Evolutionary conservation across 768 basidiomycete species (phyloP).

Genomic region (Leccinum broughii): DNA sequence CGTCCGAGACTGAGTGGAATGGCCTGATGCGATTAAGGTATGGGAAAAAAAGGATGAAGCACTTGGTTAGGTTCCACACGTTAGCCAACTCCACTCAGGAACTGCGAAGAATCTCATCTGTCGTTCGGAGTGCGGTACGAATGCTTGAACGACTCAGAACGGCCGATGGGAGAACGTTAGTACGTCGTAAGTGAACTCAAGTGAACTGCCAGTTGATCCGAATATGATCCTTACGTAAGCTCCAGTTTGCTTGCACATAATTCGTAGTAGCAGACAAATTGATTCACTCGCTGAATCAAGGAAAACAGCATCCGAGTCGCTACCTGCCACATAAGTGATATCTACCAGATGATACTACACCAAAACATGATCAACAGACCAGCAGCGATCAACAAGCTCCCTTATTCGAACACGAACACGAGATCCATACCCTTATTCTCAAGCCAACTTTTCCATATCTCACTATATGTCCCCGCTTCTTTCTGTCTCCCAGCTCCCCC

Average conservation of each 20-base stretch:
- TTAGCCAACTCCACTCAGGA: neutral
- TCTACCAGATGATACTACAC: neutral
- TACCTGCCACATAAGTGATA: neutral
- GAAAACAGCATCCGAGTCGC: neutral
- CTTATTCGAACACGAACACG: conserved; percentile 36
- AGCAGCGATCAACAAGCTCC: neutral
- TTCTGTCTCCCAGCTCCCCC: conserved; percentile 5
- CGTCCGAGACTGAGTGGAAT: neutral
- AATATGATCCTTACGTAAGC: no score
- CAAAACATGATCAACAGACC: neutral
- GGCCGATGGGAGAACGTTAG: no score
- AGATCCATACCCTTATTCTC: conserved; percentile 35
- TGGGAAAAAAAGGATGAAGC: neutral
- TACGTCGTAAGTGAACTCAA: no score
- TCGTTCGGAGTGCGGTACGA: neutral
- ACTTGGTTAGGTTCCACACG: neutral
- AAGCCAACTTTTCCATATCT: conserved; percentile 43
- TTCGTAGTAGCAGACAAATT: no score
- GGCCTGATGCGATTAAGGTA: neutral
- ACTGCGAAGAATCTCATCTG: neutral
- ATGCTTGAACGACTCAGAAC: neutral
- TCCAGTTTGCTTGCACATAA: no score
- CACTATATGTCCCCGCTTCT: conserved; percentile 31
- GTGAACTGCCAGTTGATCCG: no score
- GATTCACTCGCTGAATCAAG: no score